Percentiles rank a stretch among this genome's conserved stretches.
These are phyloP conservation scores for Solanum rostratum DNA, from an alignment of 257 asterid genomes.

Conservation along the genomic window DNA sequence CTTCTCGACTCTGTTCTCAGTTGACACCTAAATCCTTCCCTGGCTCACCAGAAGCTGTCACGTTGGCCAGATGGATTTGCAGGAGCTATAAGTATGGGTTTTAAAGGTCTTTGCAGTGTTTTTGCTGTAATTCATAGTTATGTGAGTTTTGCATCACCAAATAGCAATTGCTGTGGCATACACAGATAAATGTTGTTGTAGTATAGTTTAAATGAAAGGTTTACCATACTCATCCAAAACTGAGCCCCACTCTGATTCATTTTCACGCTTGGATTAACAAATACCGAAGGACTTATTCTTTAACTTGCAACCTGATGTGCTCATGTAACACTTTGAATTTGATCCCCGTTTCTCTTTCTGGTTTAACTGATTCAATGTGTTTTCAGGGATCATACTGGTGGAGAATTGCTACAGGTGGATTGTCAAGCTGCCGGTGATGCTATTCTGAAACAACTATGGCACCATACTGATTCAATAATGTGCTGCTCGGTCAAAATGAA, in stretches of 20 bases:
- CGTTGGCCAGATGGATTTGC: slow-evolving; percentile 68
- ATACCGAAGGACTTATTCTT: neutral
- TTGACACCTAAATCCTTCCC: slow-evolving; percentile 54
- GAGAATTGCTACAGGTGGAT: slow-evolving; percentile 48
- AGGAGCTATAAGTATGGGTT: slow-evolving; percentile 64
- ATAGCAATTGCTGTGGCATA: neutral
- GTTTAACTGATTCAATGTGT: neutral
- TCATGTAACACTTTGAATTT: neutral
- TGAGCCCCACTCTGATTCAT: neutral
- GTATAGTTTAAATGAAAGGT: neutral
- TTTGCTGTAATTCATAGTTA: neutral
- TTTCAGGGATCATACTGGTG: slow-evolving; percentile 68
- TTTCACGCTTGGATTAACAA: neutral
- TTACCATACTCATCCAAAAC: neutral
- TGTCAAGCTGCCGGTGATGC: slow-evolving; percentile 45
- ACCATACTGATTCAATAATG: slow-evolving; percentile 81
- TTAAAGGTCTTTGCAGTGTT: neutral
- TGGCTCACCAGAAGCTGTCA: slow-evolving; percentile 72
- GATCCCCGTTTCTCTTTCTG: neutral
- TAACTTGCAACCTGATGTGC: neutral
- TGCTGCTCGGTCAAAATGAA: slow-evolving; percentile 88
- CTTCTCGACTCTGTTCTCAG: slow-evolving; percentile 48
- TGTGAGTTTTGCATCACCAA: neutral
- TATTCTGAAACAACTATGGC: slow-evolving; percentile 78
- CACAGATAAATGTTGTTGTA: neutral